Conservation (phyloP, 2,329 filamentous ascomycete genomes). For the Claviceps capensis region DNA sequence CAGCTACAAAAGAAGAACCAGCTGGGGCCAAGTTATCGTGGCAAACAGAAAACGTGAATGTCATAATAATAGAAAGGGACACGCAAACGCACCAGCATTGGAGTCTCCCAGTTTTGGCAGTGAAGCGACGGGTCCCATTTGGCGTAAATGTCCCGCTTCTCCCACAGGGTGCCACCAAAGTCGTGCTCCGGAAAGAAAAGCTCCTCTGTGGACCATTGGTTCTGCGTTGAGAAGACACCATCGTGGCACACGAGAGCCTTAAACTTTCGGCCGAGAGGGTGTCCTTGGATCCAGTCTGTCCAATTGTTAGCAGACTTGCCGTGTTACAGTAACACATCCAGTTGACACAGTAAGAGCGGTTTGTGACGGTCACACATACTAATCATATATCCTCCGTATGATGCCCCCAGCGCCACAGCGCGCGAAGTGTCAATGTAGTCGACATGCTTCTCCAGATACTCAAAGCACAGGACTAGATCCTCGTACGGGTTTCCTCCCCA, state of each 20-base stretch:
- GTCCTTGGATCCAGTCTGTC: conserved; percentile 77
- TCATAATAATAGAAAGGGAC: neutral
- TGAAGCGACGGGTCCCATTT: conserved; percentile 55
- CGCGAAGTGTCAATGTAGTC: conserved; percentile 53
- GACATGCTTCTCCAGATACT: conserved; percentile 55
- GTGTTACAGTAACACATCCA: too few species aligned
- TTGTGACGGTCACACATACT: conserved; percentile 27
- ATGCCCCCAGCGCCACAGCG: conserved; percentile 62
- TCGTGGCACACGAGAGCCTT: conserved; percentile 82
- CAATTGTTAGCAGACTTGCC: conserved; percentile 11
- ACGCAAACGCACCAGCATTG: conserved; percentile 51
- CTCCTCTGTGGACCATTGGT: conserved; percentile 51
- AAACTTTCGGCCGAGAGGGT: conserved; percentile 69
- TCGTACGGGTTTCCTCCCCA: conserved; percentile 81
- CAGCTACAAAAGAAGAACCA: neutral
- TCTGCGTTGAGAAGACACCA: conserved; percentile 63
- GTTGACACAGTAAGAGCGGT: neutral
- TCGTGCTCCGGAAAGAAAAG: conserved; percentile 59
- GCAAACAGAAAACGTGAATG: neutral
- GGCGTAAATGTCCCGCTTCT: conserved; percentile 49
- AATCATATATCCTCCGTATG: conserved; percentile 65
- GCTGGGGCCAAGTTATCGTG: too few species aligned
- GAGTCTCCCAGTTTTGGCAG: conserved; percentile 65
- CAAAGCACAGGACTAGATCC: conserved; percentile 66
- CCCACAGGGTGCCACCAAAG: conserved; percentile 48